Evolutionary conservation across 2,329 filamentous ascomycete genomes (phyloP).

Genomic region (Colletotrichum sp.): DNA sequence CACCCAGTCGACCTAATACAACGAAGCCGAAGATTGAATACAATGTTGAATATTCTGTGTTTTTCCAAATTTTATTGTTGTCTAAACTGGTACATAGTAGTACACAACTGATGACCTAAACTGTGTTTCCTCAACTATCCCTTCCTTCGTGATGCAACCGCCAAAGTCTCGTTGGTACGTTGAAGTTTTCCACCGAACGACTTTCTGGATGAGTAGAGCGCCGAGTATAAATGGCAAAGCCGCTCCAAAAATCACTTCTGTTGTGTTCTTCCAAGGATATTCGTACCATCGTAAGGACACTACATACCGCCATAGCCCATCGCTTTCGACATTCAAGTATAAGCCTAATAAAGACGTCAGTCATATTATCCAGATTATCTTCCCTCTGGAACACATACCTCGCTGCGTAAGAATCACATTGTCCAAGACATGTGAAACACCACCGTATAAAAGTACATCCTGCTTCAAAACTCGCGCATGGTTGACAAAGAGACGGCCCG

Average conservation of each 20-base stretch:
- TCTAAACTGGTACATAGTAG: not conserved
- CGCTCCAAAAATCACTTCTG: not conserved
- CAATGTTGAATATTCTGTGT: no score
- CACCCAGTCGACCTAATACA: not conserved
- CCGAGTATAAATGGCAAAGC: not conserved
- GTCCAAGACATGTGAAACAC: not conserved
- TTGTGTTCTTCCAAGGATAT: not conserved
- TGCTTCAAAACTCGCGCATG: not conserved
- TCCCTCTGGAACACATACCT: not conserved
- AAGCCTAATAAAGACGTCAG: not conserved
- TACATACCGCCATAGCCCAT: not conserved
- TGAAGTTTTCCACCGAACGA: not conserved
- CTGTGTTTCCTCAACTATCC: not conserved
- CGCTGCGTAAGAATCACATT: not conserved
- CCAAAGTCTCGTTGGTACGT: not conserved
- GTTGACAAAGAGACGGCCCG: not conserved
- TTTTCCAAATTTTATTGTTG: no score
- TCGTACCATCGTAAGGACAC: not conserved
- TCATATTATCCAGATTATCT: accelerated
- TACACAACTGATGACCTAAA: not conserved
- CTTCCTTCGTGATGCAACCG: not conserved
- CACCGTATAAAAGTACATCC: not conserved
- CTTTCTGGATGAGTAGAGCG: not conserved
- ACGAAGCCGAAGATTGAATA: no score
- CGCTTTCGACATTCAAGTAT: not conserved